Conservation (phyloP, 2,329 filamentous ascomycete genomes). For the Bipolaris victoriae region DNA sequence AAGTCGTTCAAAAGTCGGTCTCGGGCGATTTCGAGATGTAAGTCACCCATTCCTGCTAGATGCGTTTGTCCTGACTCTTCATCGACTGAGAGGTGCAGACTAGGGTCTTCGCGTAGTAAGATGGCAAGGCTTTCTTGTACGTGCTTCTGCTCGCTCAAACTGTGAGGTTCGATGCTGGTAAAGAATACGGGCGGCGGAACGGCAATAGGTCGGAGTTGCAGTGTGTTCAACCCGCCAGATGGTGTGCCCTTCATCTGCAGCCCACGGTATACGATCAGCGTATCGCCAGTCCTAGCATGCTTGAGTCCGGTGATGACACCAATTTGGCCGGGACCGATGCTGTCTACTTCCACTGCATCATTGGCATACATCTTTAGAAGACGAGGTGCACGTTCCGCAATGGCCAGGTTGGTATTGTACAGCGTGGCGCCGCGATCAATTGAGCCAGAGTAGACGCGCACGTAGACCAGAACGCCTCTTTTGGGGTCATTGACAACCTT, state of each 20-base stretch:
- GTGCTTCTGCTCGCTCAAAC: conserved; percentile 77
- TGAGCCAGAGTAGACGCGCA: conserved; percentile 87
- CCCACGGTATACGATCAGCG: conserved; percentile 75
- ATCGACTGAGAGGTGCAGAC: conserved; percentile 81
- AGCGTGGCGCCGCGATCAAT: conserved; percentile 75
- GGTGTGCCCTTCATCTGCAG: conserved; percentile 67
- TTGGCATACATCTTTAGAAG: conserved; percentile 89
- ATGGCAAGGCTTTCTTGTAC: conserved; percentile 77
- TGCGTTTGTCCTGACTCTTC: conserved; percentile 93
- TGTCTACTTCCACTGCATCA: conserved; percentile 81
- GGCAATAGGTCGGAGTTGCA: conserved; percentile 86
- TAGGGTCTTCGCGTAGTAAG: conserved; percentile 89
- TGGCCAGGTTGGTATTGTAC: conserved; percentile 84
- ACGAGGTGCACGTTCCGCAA: conserved; percentile 79
- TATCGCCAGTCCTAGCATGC: conserved; percentile 91
- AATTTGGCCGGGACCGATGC: conserved; percentile 85
- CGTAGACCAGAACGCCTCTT: conserved; percentile 86
- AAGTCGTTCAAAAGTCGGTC: conserved; percentile 88
- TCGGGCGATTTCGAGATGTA: conserved; percentile 91
- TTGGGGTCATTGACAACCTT: conserved; percentile 91
- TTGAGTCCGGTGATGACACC: conserved; percentile 92
- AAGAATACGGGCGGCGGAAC: conserved; percentile 96
- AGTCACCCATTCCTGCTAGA: conserved; percentile 92
- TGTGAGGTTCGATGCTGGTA: conserved; percentile 84
- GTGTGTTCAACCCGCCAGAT: conserved; percentile 69